These are phyloP conservation scores for Dipteronia sinensis DNA, from an alignment of 345 rosid species.

Conservation along the genomic window DNA sequence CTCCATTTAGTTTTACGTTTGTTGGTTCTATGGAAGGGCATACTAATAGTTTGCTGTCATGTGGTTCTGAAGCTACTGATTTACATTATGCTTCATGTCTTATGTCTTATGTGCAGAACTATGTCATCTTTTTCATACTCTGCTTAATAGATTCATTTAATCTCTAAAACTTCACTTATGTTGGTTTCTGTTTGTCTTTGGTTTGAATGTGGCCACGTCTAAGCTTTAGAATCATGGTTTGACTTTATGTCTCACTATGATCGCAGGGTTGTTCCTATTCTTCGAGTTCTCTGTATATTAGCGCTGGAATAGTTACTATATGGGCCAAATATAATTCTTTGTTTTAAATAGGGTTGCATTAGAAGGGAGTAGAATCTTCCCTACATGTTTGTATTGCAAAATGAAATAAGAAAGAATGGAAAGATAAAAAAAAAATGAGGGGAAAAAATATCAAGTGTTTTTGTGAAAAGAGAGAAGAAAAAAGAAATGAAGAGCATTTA, in stretches of 20 bases:
- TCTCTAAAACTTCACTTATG: not conserved
- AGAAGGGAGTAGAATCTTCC: conserved; percentile 23
- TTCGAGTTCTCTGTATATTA: conserved; percentile 57
- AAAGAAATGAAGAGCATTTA: conserved; percentile 15
- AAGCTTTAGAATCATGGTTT: conserved; percentile 48
- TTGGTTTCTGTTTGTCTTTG: conserved; percentile 26
- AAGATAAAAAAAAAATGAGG: not conserved
- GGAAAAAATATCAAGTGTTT: conserved; percentile 8
- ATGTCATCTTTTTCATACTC: not conserved
- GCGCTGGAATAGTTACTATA: conserved; percentile 47
- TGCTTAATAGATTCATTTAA: not conserved
- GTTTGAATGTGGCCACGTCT: conserved; percentile 32
- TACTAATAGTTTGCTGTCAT: not conserved
- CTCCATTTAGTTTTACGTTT: not conserved
- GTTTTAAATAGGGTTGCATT: conserved; percentile 36
- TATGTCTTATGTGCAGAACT: not conserved
- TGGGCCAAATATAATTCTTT: conserved; percentile 34
- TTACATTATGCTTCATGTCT: not conserved
- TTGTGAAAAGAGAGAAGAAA: conserved; percentile 19
- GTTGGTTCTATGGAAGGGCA: not conserved
- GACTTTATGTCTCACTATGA: conserved; percentile 65
- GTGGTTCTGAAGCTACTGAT: not conserved
- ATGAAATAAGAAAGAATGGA: conserved; percentile 14
- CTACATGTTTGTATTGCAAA: conserved; percentile 8
- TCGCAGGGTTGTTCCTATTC: conserved; percentile 72